Conservation (phyloP, 139 green algal species). For the Haematococcus lacustris region DNA sequence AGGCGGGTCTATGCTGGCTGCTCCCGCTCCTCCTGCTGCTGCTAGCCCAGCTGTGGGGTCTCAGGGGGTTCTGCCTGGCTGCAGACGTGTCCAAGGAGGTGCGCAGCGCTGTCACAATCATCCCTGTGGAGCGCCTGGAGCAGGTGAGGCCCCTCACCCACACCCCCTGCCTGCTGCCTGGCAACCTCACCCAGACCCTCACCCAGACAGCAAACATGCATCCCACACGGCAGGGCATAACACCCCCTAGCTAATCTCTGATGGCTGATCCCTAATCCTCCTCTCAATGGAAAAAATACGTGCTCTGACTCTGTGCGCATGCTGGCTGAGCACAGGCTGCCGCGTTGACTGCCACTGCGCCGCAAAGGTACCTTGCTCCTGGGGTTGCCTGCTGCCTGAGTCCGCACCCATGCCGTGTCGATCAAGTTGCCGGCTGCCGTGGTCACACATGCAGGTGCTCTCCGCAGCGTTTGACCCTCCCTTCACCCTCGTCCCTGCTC, state of each 20-base stretch:
- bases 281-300: background rate
- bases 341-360: background rate
- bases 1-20: no score
- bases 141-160: slow-evolving; percentile 5
- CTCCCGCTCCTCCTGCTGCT: no score
- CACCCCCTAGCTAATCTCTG: background rate
- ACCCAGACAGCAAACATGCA: background rate
- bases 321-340: background rate
- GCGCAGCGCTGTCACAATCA: slow-evolving; percentile 13
- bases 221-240: background rate
- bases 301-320: background rate
- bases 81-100: slow-evolving; percentile 27
- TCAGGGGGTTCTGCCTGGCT: no score
- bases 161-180: no score
- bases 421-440: no score
- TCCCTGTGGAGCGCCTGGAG: slow-evolving; percentile 22
- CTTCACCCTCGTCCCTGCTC: slow-evolving; percentile 25
- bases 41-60: no score
- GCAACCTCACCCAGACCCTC: background rate
- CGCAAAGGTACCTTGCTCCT: background rate
- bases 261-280: background rate
- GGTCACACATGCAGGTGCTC: slow-evolving; percentile 39
- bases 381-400: background rate
- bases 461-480: slow-evolving; percentile 50
- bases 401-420: no score